These are phyloP conservation scores for Allomyces arbusculus DNA, from an alignment of 192 early-diverging fungal species.

Conservation along the genomic window DNA sequence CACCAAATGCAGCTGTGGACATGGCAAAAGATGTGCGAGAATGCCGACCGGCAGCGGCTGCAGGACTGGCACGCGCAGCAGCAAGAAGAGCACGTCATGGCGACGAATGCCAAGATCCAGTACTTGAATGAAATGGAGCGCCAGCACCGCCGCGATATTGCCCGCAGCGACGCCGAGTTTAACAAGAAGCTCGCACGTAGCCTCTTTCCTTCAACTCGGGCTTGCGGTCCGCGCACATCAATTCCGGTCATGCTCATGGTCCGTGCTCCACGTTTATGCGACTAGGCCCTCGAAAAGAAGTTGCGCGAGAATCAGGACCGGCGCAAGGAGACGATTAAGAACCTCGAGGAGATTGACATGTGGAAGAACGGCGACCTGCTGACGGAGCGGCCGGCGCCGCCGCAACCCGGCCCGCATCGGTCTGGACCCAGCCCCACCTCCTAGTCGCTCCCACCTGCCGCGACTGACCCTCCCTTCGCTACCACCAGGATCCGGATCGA, in stretches of 20 bases:
- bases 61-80: conserved; percentile 9
- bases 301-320: conserved; percentile 13
- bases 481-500: conserved; percentile 24
- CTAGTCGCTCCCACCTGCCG: background rate
- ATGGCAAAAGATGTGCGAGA: conserved; percentile 19
- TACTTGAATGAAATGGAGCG: conserved; percentile 14
- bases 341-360: conserved; percentile 17
- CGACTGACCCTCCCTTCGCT: too few species aligned
- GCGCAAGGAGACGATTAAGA: conserved; percentile 13
- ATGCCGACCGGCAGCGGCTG: background rate
- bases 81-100: conserved; percentile 13
- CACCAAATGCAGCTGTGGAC: conserved; percentile 30
- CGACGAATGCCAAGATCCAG: conserved; percentile 18
- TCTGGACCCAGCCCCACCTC: background rate
- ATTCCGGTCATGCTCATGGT: too few species aligned
- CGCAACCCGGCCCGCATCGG: conserved; percentile 5
- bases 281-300: conserved; percentile 14
- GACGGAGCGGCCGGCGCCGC: conserved; percentile 26
- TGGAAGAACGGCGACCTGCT: conserved; percentile 27
- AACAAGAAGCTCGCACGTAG: conserved; percentile 17
- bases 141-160: conserved; percentile 15
- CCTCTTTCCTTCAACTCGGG: background rate
- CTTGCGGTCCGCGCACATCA: background rate
- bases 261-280: background rate
- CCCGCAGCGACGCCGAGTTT: conserved; percentile 15